Conservation (phyloP, 2,329 filamentous ascomycete species). For the Clarireedia homoeocarpa region DNA sequence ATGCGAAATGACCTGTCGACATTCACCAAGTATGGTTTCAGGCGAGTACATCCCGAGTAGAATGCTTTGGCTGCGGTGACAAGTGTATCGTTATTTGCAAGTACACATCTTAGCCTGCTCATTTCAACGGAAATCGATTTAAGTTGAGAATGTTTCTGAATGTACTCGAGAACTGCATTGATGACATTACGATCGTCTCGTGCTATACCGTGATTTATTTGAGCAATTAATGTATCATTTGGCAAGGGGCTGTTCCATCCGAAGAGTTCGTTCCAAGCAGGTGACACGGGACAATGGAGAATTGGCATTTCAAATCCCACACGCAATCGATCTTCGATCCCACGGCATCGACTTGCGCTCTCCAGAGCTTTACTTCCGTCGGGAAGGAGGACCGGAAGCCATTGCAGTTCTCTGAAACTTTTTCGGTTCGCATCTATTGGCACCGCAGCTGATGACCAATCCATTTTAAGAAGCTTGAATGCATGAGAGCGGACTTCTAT, state of each 20-base stretch:
- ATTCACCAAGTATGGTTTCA: slow-evolving; percentile 21
- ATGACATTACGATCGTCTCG: slow-evolving; percentile 11
- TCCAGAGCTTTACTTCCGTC: slow-evolving; percentile 3
- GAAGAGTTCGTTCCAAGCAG: slow-evolving; percentile 14
- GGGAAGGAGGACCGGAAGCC: slow-evolving; percentile 15
- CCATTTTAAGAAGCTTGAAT: slow-evolving; percentile 6
- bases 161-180: slow-evolving; percentile 17
- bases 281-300: slow-evolving; percentile 7
- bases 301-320: slow-evolving; percentile 16
- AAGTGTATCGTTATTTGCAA: slow-evolving; percentile 7
- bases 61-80: slow-evolving; percentile 16
- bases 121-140: slow-evolving; percentile 9
- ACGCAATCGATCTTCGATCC: slow-evolving; percentile 11
- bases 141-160: slow-evolving; percentile 1
- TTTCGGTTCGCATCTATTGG: background rate
- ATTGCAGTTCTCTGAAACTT: slow-evolving; percentile 11
- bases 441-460: slow-evolving; percentile 4
- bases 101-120: slow-evolving; percentile 12
- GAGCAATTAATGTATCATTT: slow-evolving; percentile 12
- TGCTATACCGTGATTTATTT: slow-evolving; percentile 15
- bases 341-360: slow-evolving; percentile 16
- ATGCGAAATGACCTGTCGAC: slow-evolving; percentile 19
- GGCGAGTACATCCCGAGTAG: slow-evolving; percentile 10
- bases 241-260: slow-evolving; percentile 18
- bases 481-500: slow-evolving; percentile 7